These are phyloP conservation scores for Dendrocalamus sinicus DNA, from an alignment of 176 grass and related monocot genomes.

Conservation along the genomic window DNA sequence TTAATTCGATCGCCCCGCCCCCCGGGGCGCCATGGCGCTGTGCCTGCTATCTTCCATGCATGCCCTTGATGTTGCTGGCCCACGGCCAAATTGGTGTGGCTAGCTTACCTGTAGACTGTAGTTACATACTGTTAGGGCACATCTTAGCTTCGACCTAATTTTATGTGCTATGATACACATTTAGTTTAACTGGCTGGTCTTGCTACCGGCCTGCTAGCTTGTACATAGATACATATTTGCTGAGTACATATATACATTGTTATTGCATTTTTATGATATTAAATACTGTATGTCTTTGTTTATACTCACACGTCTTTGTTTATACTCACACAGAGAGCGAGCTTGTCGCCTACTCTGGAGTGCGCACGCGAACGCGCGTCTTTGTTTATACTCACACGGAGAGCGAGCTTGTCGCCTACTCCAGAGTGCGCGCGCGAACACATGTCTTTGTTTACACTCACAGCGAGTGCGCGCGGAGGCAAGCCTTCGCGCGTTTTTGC, in stretches of 20 bases:
- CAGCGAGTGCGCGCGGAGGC: too few relatives aligned
- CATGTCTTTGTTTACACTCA: too few relatives aligned
- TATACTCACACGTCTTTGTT: too few relatives aligned
- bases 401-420: too few relatives aligned
- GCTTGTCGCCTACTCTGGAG: too few relatives aligned
- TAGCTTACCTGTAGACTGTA: neutral
- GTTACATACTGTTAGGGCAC: neutral
- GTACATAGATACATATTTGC: neutral
- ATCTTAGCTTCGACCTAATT: neutral
- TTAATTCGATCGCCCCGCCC: neutral
- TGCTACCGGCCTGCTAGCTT: neutral
- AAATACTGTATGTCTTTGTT: neutral
- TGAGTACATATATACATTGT: neutral
- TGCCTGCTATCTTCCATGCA: neutral
- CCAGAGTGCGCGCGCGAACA: too few relatives aligned
- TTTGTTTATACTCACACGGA: too few relatives aligned
- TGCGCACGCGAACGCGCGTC: too few relatives aligned
- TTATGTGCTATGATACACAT: neutral
- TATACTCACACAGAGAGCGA: too few relatives aligned
- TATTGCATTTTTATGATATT: neutral
- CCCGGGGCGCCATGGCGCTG: neutral
- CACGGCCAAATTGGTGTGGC: neutral
- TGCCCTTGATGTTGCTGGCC: neutral
- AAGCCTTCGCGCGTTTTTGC: too few relatives aligned
- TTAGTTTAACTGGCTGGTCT: neutral